Percentiles rank a stretch among this genome's conserved stretches.
These are phyloP conservation scores for Cladosporium velox DNA, from an alignment of 2,329 filamentous ascomycete species.

Conservation along the genomic window DNA sequence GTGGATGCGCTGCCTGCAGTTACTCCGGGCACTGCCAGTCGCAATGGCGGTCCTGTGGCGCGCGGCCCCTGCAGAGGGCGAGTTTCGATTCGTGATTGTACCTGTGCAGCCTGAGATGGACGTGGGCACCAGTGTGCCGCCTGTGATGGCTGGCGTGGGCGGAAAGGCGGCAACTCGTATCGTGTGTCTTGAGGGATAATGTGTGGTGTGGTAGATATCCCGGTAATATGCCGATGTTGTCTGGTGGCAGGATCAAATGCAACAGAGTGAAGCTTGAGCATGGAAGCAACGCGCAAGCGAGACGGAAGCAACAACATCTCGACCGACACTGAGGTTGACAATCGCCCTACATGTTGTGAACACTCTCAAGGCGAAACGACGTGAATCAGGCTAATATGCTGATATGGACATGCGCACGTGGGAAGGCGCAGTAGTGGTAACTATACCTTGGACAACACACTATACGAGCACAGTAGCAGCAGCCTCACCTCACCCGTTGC, in stretches of 20 bases:
- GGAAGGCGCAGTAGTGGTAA: background rate
- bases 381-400: slow-evolving; percentile 13
- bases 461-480: background rate
- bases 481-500: slow-evolving; percentile 11
- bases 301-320: slow-evolving; percentile 1
- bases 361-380: background rate
- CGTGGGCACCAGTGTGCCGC: background rate
- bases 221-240: background rate
- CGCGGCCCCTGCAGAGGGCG: slow-evolving; percentile 11
- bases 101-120: background rate
- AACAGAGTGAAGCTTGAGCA: background rate
- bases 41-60: background rate
- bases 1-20: background rate
- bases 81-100: background rate
- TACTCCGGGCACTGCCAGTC: slow-evolving; percentile 16
- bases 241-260: background rate
- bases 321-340: background rate
- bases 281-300: slow-evolving; percentile 14
- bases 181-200: background rate
- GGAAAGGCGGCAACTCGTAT: slow-evolving; percentile 3
- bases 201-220: background rate
- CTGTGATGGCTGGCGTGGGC: background rate
- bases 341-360: background rate
- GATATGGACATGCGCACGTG: background rate
- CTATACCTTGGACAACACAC: background rate